Evolutionary conservation across 495 filamentous ascomycete species (phyloP).

Genomic region (Aspergillus affinis): DNA sequence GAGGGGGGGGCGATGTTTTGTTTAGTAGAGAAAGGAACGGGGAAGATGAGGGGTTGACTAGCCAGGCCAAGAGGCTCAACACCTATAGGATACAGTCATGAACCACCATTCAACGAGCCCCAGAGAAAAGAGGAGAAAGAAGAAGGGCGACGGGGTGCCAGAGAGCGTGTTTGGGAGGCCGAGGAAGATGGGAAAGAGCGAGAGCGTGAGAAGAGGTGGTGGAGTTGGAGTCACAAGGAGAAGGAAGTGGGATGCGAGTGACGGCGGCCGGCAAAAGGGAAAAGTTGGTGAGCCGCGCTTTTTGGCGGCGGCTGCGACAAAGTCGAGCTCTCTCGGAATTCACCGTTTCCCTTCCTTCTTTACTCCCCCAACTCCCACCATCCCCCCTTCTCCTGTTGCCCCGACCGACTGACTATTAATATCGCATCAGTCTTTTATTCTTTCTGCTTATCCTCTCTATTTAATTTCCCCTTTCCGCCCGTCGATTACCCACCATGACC

Average conservation of each 20-base stretch:
- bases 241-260: conserved; percentile 42
- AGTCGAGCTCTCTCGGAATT: conserved; percentile 14
- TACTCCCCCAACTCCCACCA: conserved; percentile 1
- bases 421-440: background rate
- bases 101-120: conserved; percentile 24
- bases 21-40: conserved; percentile 15
- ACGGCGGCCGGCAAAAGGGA: conserved; percentile 27
- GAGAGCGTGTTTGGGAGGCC: background rate
- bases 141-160: background rate
- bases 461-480: conserved; percentile 6
- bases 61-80: conserved; percentile 30
- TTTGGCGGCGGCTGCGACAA: background rate
- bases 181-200: conserved; percentile 13
- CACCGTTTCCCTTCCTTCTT: conserved; percentile 5
- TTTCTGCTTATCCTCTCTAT: conserved; percentile 12
- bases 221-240: conserved; percentile 15
- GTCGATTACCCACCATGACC: conserved; percentile 59
- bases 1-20: conserved; percentile 16
- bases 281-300: conserved; percentile 19
- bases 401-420: background rate
- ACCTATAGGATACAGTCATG: conserved; percentile 25
- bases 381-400: conserved; percentile 3
- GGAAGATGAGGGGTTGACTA: conserved; percentile 25
- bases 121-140: conserved; percentile 5
- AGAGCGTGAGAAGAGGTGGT: conserved; percentile 11